Percentiles rank a stretch among this genome's conserved stretches.
phyloP scores from a whole-genome alignment of 2,329 filamentous ascomycete species.

The Microsporum audouinii region DNA sequence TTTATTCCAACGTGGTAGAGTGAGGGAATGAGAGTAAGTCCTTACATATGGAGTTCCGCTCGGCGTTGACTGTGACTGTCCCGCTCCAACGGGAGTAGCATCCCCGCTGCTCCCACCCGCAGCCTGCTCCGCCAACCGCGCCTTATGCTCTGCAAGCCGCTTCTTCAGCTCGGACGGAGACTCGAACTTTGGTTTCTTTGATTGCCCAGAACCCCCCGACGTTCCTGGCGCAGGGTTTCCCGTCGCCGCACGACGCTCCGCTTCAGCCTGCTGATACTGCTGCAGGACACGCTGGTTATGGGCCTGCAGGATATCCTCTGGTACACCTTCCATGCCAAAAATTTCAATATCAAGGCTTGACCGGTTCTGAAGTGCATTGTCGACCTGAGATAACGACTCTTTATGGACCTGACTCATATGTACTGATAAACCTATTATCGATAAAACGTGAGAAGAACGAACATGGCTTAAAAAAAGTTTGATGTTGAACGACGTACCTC shows the following conservation, averaged over 20 bases:
- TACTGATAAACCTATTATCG: slow-evolving; percentile 64
- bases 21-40: slow-evolving; percentile 1
- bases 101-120: slow-evolving; percentile 45
- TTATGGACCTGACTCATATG: slow-evolving; percentile 99
- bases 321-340: slow-evolving; percentile 96
- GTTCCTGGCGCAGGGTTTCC: slow-evolving; percentile 69
- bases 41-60: slow-evolving; percentile 48
- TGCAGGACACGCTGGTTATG: slow-evolving; percentile 80
- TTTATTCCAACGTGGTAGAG: slow-evolving; percentile 7
- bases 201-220: slow-evolving; percentile 26
- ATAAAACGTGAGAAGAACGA: slow-evolving; percentile 6
- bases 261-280: slow-evolving; percentile 74
- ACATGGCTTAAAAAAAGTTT: not conserved
- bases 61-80: slow-evolving; percentile 33
- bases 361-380: slow-evolving; percentile 82
- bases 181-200: slow-evolving; percentile 62
- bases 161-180: slow-evolving; percentile 66
- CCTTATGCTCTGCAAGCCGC: slow-evolving; percentile 65
- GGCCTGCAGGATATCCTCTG: slow-evolving; percentile 67
- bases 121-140: slow-evolving; percentile 49
- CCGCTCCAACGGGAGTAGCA: slow-evolving; percentile 43
- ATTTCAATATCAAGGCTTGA: slow-evolving; percentile 85
- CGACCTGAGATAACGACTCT: slow-evolving; percentile 72
- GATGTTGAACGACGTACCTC: slow-evolving; percentile 50
- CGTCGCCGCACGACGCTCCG: slow-evolving; percentile 67